phyloP scores from a whole-genome alignment of 371 early-diverging fungal genomes.

The Mortierella sp. region DNA sequence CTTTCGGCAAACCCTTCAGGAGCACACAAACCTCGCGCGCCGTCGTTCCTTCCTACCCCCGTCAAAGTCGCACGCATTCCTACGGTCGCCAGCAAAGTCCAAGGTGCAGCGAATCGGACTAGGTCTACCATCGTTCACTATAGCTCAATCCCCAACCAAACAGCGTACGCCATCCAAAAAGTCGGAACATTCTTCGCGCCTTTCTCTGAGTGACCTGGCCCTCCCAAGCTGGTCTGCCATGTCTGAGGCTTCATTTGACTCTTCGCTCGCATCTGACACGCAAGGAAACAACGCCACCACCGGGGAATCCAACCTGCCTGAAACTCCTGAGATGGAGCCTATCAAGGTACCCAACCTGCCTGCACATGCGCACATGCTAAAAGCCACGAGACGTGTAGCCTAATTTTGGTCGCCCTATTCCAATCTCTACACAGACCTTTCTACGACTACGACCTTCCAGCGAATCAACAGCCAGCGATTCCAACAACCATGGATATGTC shows the following conservation, averaged over 20 bases:
- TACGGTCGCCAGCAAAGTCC: background rate
- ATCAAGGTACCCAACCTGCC: slow-evolving; percentile 40
- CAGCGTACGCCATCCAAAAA: no score
- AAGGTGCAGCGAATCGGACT: slow-evolving; percentile 1
- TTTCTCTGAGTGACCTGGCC: slow-evolving; percentile 43
- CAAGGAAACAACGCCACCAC: background rate
- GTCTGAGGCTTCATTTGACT: slow-evolving; percentile 12
- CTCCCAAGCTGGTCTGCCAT: slow-evolving; percentile 25
- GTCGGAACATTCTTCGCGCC: slow-evolving; percentile 9
- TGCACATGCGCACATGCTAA: no score
- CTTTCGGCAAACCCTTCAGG: no score
- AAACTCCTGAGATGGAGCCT: slow-evolving; percentile 56
- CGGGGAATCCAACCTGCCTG: background rate
- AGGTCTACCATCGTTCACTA: slow-evolving; percentile 3
- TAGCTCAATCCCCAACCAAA: slow-evolving; percentile 8
- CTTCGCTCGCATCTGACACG: slow-evolving; percentile 1
- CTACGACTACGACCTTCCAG: slow-evolving; percentile 56
- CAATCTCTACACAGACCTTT: slow-evolving; percentile 53
- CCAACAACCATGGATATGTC: slow-evolving; percentile 6
- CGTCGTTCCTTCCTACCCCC: slow-evolving; percentile 2
- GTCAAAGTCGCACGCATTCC: background rate
- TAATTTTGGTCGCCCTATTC: background rate
- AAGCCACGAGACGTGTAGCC: no score
- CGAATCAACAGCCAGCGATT: slow-evolving; percentile 1
- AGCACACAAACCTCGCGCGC: background rate